Evolutionary conservation across 2,329 filamentous ascomycete species (phyloP).

Genomic region (Trichoderma simmonsii): DNA sequence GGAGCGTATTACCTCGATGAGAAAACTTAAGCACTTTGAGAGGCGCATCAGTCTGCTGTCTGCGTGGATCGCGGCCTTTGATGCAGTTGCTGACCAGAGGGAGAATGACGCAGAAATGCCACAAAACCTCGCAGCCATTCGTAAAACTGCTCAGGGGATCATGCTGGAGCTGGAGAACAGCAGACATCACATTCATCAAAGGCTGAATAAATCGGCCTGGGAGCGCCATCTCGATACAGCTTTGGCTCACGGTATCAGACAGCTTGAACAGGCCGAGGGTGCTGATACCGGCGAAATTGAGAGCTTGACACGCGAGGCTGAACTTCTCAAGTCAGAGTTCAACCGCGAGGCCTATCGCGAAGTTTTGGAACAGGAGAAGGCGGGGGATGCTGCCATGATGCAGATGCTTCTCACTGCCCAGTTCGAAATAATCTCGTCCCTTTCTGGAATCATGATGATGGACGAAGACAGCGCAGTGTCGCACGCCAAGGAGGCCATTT

Average conservation of each 20-base stretch:
- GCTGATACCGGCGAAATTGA: slow-evolving; percentile 61
- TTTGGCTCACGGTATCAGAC: slow-evolving; percentile 76
- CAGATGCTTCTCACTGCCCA: slow-evolving; percentile 85
- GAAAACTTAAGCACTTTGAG: slow-evolving; percentile 77
- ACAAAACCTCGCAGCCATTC: slow-evolving; percentile 67
- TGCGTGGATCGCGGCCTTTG: slow-evolving; percentile 90
- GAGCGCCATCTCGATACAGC: slow-evolving; percentile 84
- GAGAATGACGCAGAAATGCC: slow-evolving; percentile 54
- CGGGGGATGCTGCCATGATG: slow-evolving; percentile 71
- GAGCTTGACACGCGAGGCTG: slow-evolving; percentile 74
- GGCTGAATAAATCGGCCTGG: slow-evolving; percentile 78
- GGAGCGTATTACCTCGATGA: slow-evolving; percentile 76
- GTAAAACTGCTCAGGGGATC: slow-evolving; percentile 85
- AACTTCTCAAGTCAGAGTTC: slow-evolving; percentile 79
- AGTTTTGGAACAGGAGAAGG: slow-evolving; percentile 79
- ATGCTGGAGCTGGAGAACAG: slow-evolving; percentile 81
- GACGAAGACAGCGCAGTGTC: slow-evolving; percentile 78
- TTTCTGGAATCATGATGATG: slow-evolving; percentile 79
- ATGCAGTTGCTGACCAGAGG: slow-evolving; percentile 70
- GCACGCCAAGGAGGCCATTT: slow-evolving; percentile 73
- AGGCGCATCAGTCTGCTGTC: slow-evolving; percentile 82
- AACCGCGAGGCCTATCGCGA: slow-evolving; percentile 75
- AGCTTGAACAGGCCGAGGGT: slow-evolving; percentile 59
- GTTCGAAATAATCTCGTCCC: slow-evolving; percentile 82
- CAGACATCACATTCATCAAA: slow-evolving; percentile 85